Conservation (phyloP, 345 rosid genomes). For the Murraya koenigii region DNA sequence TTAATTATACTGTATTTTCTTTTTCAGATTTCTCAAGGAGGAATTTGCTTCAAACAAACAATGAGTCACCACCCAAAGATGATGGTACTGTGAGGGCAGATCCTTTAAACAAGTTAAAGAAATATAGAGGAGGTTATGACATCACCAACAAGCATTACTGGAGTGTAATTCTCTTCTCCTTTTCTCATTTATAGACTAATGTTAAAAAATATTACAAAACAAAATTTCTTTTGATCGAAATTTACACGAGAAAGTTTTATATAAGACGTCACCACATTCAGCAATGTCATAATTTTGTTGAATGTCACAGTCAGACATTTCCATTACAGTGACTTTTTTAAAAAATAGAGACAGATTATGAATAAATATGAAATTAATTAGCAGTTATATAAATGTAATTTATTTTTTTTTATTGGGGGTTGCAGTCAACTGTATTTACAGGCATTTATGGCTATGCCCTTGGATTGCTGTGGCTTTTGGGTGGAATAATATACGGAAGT, state of each 20-base stretch:
- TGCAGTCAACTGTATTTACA: constrained; percentile 63
- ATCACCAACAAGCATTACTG: constrained; percentile 65
- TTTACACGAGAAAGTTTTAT: too few species aligned
- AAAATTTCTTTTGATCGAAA: too few species aligned
- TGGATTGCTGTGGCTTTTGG: constrained; percentile 50
- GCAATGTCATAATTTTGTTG: accelerated
- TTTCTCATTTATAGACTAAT: neutral
- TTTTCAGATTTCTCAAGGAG: constrained; percentile 20
- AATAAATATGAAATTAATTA: too few species aligned
- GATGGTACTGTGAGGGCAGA: constrained; percentile 55
- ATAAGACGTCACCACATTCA: accelerated
- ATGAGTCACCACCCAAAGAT: constrained; percentile 28
- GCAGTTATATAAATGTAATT: too few species aligned
- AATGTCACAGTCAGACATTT: accelerated
- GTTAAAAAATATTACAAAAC: neutral
- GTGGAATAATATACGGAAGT: constrained; percentile 40
- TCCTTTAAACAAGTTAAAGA: constrained; percentile 44
- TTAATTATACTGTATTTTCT: neutral
- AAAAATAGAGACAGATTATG: too few species aligned
- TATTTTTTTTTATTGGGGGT: neutral
- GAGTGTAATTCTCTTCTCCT: constrained; percentile 47
- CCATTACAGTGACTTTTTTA: too few species aligned
- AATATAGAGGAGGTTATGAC: constrained; percentile 69
- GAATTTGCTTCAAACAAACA: constrained; percentile 20
- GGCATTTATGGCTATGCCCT: constrained; percentile 55